Evolutionary conservation across 2,329 filamentous ascomycete genomes (phyloP).

Genomic region (Aspergillus nomiae): DNA sequence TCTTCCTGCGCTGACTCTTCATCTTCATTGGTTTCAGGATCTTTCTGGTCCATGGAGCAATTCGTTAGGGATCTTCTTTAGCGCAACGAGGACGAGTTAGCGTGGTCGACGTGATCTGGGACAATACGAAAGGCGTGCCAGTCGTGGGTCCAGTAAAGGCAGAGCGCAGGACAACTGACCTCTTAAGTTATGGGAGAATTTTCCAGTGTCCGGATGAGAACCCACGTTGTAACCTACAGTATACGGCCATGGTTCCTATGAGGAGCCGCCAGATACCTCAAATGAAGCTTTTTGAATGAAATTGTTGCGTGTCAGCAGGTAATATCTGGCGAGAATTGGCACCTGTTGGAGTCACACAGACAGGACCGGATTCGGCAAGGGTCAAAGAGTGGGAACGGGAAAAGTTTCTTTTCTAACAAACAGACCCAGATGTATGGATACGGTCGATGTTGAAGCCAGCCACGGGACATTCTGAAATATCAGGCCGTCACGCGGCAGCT

Average conservation of each 20-base stretch:
- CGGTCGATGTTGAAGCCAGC: neutral
- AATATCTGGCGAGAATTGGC: neutral
- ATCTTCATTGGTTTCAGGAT: neutral
- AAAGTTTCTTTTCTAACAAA: neutral
- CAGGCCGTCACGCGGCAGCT: neutral
- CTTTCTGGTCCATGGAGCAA: neutral
- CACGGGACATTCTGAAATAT: conserved; percentile 1
- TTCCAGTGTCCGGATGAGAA: neutral
- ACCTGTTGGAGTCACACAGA: neutral
- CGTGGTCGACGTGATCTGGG: neutral
- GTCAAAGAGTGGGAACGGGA: neutral
- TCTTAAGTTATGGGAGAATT: neutral
- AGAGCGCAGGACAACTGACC: neutral
- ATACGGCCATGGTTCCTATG: neutral
- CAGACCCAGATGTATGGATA: neutral
- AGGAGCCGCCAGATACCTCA: neutral
- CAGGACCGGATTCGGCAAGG: neutral
- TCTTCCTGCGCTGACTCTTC: neutral
- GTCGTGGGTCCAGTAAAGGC: neutral
- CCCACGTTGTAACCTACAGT: neutral
- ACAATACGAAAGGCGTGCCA: neutral
- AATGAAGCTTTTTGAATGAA: neutral
- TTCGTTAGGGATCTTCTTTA: neutral
- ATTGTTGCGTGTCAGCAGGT: neutral
- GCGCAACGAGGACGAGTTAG: neutral